phyloP scores from a whole-genome alignment of 306 rosid species.

The Canavalia gladiata region DNA sequence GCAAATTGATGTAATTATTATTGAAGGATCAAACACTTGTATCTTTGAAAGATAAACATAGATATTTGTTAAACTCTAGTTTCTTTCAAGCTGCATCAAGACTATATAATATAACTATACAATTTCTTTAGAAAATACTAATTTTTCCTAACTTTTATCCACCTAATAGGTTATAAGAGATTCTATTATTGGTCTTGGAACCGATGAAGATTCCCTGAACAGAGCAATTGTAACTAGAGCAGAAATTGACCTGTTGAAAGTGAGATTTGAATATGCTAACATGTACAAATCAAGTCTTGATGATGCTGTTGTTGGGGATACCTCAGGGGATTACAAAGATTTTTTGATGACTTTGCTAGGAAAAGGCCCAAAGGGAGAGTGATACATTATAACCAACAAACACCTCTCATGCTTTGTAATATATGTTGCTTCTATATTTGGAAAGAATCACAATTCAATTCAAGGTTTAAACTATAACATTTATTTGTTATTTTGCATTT shows the following conservation, averaged over 20 bases:
- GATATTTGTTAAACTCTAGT: not conserved
- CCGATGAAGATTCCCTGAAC: constrained; percentile 85
- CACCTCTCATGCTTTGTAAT: constrained; percentile 4
- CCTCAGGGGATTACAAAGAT: constrained; percentile 82
- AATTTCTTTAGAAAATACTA: not conserved
- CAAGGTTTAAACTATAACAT: constrained; percentile 37
- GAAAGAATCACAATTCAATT: constrained; percentile 26
- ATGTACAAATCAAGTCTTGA: constrained; percentile 68
- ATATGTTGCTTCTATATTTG: constrained; percentile 23
- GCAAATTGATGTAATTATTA: not conserved
- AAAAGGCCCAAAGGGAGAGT: constrained; percentile 56
- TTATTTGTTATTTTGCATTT: constrained; percentile 34
- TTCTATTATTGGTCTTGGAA: constrained; percentile 80
- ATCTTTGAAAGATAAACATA: not conserved
- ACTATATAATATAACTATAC: not conserved
- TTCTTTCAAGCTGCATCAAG: constrained; percentile 4
- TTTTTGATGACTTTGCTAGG: constrained; percentile 90
- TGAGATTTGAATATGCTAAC: constrained; percentile 68
- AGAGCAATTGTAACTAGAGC: constrained; percentile 86
- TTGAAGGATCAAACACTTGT: not conserved
- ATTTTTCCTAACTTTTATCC: constrained; percentile 22
- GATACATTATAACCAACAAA: constrained; percentile 40
- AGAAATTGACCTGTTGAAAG: constrained; percentile 73
- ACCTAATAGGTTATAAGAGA: constrained; percentile 73
- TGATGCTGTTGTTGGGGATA: constrained; percentile 73